phyloP scores from a whole-genome alignment of 2,329 filamentous ascomycete species.

The Fragosphaeria purpurea region DNA sequence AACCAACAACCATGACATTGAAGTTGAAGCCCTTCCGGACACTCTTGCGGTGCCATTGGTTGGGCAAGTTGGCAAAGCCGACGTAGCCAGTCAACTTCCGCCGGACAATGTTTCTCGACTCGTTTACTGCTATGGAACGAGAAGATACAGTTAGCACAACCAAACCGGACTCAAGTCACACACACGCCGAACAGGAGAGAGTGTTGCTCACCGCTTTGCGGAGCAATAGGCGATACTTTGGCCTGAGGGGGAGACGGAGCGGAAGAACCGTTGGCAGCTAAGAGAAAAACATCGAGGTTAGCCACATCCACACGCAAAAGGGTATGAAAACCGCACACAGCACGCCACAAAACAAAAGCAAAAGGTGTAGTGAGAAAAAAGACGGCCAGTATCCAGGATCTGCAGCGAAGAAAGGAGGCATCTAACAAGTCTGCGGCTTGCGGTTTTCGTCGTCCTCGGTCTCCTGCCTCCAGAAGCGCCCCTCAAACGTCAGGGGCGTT shows the following conservation, averaged over 20 bases:
- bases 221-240: conserved; percentile 30
- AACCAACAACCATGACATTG: conserved; percentile 99
- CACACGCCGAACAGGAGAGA: neutral
- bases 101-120: conserved; percentile 91
- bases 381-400: too few species aligned
- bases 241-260: conserved; percentile 29
- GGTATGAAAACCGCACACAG: too few species aligned
- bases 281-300: conserved; percentile 23
- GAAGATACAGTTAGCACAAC: neutral
- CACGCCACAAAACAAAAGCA: too few species aligned
- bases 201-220: neutral
- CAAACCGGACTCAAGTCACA: neutral
- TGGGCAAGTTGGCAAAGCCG: conserved; percentile 95
- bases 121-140: conserved; percentile 32
- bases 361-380: too few species aligned
- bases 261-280: conserved; percentile 31
- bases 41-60: conserved; percentile 99
- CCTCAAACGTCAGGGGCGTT: conserved; percentile 35
- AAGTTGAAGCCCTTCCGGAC: conserved; percentile 99
- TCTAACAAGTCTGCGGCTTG: too few species aligned
- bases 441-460: neutral
- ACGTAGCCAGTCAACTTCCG: conserved; percentile 98
- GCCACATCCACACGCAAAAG: conserved; percentile 11
- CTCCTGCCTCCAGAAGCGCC: conserved; percentile 29
- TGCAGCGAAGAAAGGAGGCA: too few species aligned